Evolutionary conservation across 345 rosid species (phyloP), one percentile per base, ranked within the genome.

Genomic region (Mangifera indica): DNA sequence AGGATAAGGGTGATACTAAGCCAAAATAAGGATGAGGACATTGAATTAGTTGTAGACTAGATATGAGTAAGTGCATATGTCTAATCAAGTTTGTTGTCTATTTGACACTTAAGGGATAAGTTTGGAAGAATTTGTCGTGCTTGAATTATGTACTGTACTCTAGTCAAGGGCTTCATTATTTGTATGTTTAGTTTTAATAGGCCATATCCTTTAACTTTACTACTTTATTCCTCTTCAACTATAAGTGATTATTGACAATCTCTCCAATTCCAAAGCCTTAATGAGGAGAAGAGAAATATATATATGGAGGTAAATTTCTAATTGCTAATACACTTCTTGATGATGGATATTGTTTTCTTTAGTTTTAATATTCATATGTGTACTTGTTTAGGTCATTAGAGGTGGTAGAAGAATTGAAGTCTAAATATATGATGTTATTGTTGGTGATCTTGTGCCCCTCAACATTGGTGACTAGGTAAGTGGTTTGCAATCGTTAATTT

Each of bases 231-330:
- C 52, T 73, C 62, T 76, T 79, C 84, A 95, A 98, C 99, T 78
- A 80, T 91, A 76, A 95, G 98, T 86, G 99, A 95, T 75, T 95
- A 91, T 74, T 89, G 90, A 53, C 99, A 95, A 72, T 95, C 99
- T 80, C 98, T 95, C 74, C 99, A 95, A 84, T 95, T 95, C 68
- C 99, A 88, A 77, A 95, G 89, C 80, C 85, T 95, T 66, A 92
- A 93, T 58, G 90, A 95, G 42, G 98, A 95, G 84, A 95, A 95
- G 84, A 88, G 95, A 78, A 95, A 95, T 73, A 95, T 95, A 82
- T 94, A 70, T 73, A 34, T 95, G 82, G 93, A 91, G 98, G 99
- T 95, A 70, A 60, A 81, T 55, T 34, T 49, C 60, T 60, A 62
- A 24, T 42, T 18, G 54, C 46, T 76, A 24, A 29, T 63, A 40